Base-by-base conservation (phyloP, 2,329 filamentous ascomycete genomes). In the Anisogramma anomala region DNA sequence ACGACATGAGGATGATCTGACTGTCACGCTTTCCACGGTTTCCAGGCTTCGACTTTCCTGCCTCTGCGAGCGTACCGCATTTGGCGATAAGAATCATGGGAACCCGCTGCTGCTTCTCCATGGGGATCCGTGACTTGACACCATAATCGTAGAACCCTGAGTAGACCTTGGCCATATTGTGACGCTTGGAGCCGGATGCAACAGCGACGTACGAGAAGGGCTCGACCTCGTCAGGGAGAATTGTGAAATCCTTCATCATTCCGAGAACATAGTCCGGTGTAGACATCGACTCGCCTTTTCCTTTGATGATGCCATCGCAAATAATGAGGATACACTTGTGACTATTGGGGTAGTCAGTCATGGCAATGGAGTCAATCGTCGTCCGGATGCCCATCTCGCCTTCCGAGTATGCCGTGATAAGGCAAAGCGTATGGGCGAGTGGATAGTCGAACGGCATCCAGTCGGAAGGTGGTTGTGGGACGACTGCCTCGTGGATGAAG, bases 161-260 rank as follows among this genome's bases (percentile, higher is more conserved):
- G 63, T 96, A 95, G 43, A 96, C 79, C 70, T 96, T 95, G 53
- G 91, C 89, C 91, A 96, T 98, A 65, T 96, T 98, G 76, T 98
- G 93, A 53, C 91, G 80, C 69, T 98, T 98, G 36, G 88, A 84
- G 44, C 91, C 91, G 58, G 84, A 91, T 30, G 91, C 86, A 25
- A 98, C 89, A 10, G 91, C 93, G 38, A 98, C 91, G 52, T 98
- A 98, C 1, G 89, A 96, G 63, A 87, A 95, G 0, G 87, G 74
- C 54, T 86, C 72, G 2, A 96, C 91, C 45, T 95, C 81, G 20
- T 93, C 78, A 0, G 79, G 81, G 5, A 77, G 73, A 6, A 87
- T 72, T 2, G 85, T 80, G 55, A 86, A 81, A 53, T 98, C 91
- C 58, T 83, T 91, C 79, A 98, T 84, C 91, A 98, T 98, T 54